A percentile compares a stretch with the other conserved stretches of the same genome.
These are phyloP conservation scores for Teunomyces stri DNA, from an alignment of 805 yeast species.

Conservation along the genomic window DNA sequence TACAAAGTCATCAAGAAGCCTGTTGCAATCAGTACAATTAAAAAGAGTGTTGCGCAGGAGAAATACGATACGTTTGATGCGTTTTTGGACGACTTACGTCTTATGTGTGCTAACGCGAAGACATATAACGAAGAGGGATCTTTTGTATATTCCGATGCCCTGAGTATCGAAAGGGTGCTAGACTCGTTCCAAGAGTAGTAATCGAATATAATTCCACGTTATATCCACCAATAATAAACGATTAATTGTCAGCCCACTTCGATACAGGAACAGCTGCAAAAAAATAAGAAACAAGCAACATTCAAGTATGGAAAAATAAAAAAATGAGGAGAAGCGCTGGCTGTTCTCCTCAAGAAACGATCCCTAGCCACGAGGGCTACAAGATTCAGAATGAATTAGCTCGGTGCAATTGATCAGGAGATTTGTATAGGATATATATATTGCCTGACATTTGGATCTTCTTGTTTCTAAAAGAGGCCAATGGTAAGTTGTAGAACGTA, in stretches of 20 bases:
- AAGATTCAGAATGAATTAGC: too few species aligned
- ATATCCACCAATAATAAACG: slow-evolving; percentile 10
- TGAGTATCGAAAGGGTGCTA: slow-evolving; percentile 38
- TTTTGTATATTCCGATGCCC: slow-evolving; percentile 60
- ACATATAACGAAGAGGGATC: slow-evolving; percentile 72
- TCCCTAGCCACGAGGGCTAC: too few species aligned
- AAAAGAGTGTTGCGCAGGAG: slow-evolving; percentile 45
- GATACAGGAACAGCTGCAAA: slow-evolving; percentile 4
- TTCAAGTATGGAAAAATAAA: not conserved
- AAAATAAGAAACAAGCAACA: not conserved
- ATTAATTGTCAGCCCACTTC: not conserved
- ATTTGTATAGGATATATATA: not conserved
- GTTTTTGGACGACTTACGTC: slow-evolving; percentile 58
- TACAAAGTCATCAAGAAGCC: slow-evolving; percentile 62
- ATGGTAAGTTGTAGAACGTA: not conserved
- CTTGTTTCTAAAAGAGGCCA: too few species aligned
- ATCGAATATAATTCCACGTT: not conserved
- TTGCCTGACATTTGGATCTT: not conserved
- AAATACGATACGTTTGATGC: slow-evolving; percentile 39
- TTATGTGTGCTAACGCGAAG: slow-evolving; percentile 69
- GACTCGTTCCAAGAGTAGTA: slow-evolving; percentile 7
- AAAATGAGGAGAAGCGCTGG: not conserved
- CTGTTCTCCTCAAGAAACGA: not conserved
- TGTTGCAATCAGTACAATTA: slow-evolving; percentile 54
- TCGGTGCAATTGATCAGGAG: too few species aligned